These are phyloP conservation scores for Nakazawaea wickerhamii DNA, from an alignment of 805 yeast genomes.

Conservation along the genomic window DNA sequence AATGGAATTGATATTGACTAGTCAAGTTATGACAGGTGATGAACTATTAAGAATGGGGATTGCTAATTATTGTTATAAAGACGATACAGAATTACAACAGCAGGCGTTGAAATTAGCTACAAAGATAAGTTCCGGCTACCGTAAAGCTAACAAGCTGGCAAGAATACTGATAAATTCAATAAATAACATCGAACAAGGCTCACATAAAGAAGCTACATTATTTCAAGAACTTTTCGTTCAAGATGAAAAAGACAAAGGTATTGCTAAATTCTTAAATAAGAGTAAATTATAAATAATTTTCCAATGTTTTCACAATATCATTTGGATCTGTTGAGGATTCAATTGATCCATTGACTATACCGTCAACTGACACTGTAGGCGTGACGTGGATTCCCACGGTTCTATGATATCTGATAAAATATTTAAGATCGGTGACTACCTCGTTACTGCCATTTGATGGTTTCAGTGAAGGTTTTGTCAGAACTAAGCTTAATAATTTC, in stretches of 20 bases:
- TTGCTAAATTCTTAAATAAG: constrained; percentile 45
- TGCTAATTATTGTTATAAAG: constrained; percentile 35
- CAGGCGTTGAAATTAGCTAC: constrained; percentile 40
- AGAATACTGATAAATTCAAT: constrained; percentile 39
- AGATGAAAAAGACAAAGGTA: constrained; percentile 43
- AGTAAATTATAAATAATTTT: constrained; percentile 20
- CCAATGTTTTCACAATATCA: constrained; percentile 37
- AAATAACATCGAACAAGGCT: constrained; percentile 32
- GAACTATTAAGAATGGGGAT: constrained; percentile 46
- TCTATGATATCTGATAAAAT: constrained; percentile 66
- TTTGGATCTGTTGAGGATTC: constrained; percentile 56
- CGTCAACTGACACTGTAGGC: constrained; percentile 72
- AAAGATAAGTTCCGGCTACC: constrained; percentile 34
- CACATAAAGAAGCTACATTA: constrained; percentile 35
- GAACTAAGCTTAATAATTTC: constrained; percentile 28
- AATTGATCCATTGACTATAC: constrained; percentile 50
- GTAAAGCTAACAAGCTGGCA: constrained; percentile 39
- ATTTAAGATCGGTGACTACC: constrained; percentile 60
- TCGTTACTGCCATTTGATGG: constrained; percentile 53
- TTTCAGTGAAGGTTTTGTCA: constrained; percentile 24
- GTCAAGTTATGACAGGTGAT: constrained; percentile 36
- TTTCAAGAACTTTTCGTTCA: constrained; percentile 44
- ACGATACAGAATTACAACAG: constrained; percentile 30
- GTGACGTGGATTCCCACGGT: constrained; percentile 81
- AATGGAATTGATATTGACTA: constrained; percentile 44